Conservation (phyloP, 768 basidiomycete genomes). For the Pleurotus sapidus region DNA sequence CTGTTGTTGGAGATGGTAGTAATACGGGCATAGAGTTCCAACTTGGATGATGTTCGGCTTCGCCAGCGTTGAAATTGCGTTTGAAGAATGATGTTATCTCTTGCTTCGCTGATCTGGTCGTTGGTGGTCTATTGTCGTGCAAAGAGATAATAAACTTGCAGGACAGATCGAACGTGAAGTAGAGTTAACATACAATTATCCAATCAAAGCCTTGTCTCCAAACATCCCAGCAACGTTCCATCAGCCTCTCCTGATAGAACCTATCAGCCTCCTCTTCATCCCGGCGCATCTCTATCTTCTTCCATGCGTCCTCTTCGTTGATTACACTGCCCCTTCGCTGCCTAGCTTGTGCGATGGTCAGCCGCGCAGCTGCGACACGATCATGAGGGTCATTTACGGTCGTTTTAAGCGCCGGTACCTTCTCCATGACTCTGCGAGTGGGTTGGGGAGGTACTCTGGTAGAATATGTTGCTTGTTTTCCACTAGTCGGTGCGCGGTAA, state of each 20-base stretch:
- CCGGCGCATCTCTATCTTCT: constrained; percentile 66
- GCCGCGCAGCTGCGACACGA: constrained; percentile 21
- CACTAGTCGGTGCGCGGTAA: constrained; percentile 36
- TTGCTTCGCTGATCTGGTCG: constrained; percentile 65
- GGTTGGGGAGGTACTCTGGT: constrained; percentile 6
- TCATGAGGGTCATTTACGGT: neutral
- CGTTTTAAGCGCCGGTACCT: too few species aligned
- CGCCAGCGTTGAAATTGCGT: constrained; percentile 63
- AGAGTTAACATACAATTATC: constrained; percentile 57
- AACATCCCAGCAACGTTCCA: constrained; percentile 71
- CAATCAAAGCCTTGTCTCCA: constrained; percentile 73
- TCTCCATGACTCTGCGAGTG: constrained; percentile 7
- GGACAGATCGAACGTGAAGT: constrained; percentile 5
- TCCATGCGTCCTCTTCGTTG: constrained; percentile 77
- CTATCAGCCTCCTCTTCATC: constrained; percentile 71
- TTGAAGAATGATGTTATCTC: constrained; percentile 62
- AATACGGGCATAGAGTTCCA: constrained; percentile 40
- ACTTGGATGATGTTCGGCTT: constrained; percentile 29
- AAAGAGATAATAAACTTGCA: constrained; percentile 11
- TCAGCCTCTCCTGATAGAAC: constrained; percentile 58
- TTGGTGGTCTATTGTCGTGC: constrained; percentile 55
- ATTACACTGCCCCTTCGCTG: constrained; percentile 48
- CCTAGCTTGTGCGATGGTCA: constrained; percentile 26
- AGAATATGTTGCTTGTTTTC: neutral
- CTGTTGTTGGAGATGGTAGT: constrained; percentile 41